phyloP scores from a whole-genome alignment of 192 early-diverging fungal genomes.

The Coemansia sp. region DNA sequence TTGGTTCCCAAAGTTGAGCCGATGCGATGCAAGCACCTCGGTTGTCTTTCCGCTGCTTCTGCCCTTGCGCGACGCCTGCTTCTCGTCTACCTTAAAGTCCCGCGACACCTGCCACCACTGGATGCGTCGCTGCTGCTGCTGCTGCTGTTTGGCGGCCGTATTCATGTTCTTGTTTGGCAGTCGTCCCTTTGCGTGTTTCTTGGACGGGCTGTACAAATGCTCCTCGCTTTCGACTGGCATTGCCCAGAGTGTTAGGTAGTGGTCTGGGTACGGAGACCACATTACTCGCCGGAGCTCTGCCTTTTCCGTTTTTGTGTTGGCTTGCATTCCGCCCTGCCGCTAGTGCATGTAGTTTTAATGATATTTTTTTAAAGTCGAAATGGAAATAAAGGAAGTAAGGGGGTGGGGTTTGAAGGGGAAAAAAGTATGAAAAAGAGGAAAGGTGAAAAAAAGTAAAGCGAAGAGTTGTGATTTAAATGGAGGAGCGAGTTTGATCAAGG shows the following conservation, averaged over 20 bases:
- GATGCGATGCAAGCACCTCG: conserved; percentile 41
- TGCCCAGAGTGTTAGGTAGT: conserved; percentile 52
- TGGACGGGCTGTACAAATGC: neutral
- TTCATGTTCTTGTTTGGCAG: neutral
- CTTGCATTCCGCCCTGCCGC: conserved; percentile 3
- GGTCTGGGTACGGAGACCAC: conserved; percentile 55
- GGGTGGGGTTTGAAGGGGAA: neutral
- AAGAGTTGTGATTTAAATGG: neutral
- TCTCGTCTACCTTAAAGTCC: conserved; percentile 17
- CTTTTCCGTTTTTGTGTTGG: conserved; percentile 21
- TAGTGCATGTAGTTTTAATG: too few relatives aligned
- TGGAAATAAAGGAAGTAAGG: neutral
- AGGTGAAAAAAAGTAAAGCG: neutral
- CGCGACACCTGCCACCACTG: conserved; percentile 50
- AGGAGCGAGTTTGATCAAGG: too few relatives aligned
- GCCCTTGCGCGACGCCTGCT: neutral
- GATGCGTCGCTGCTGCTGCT: conserved; percentile 22
- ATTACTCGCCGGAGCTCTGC: conserved; percentile 22
- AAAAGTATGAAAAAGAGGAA: neutral
- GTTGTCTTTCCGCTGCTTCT: conserved; percentile 18
- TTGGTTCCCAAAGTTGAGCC: conserved; percentile 46
- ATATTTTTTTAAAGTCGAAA: too few relatives aligned
- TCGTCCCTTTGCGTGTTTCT: neutral
- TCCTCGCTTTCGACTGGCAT: conserved; percentile 10
- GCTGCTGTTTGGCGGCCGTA: conserved; percentile 6